phyloP scores from a whole-genome alignment of 2,329 filamentous ascomycete genomes.

The Xenosphaeropsis pyriputrescens region DNA sequence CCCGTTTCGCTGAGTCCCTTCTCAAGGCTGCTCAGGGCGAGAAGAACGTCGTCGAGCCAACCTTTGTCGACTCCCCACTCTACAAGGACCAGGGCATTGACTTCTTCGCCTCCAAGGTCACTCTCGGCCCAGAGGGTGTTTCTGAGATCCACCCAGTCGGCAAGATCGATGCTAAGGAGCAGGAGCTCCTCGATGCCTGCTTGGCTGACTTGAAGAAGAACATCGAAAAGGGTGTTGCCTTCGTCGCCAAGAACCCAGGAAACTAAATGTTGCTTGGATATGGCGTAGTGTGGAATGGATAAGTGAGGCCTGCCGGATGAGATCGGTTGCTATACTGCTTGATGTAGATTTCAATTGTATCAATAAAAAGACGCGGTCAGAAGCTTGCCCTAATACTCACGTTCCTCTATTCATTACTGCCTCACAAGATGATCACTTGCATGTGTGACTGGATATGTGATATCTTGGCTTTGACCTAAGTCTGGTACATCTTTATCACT shows the following conservation, averaged over 20 bases:
- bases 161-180: conserved; percentile 70
- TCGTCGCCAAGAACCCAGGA: conserved; percentile 42
- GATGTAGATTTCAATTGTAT: neutral
- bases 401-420: too few relatives aligned
- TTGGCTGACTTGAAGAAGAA: conserved; percentile 81
- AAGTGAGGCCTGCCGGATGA: neutral
- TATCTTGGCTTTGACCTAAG: too few relatives aligned
- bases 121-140: conserved; percentile 92
- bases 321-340: neutral
- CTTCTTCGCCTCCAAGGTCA: conserved; percentile 91
- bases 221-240: conserved; percentile 75
- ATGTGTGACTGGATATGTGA: neutral
- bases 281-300: neutral
- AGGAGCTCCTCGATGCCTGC: conserved; percentile 78
- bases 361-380: too few relatives aligned
- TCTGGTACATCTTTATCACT: too few relatives aligned
- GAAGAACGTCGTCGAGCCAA: conserved; percentile 90
- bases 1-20: conserved; percentile 72
- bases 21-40: conserved; percentile 86
- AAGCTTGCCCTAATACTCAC: too few relatives aligned
- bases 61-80: conserved; percentile 90
- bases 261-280: conserved; percentile 28
- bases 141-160: conserved; percentile 86
- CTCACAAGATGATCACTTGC: neutral
- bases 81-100: conserved; percentile 98